phyloP scores from a whole-genome alignment of 1,139 yeast species.

The Blastobotrys arbuscula region DNA sequence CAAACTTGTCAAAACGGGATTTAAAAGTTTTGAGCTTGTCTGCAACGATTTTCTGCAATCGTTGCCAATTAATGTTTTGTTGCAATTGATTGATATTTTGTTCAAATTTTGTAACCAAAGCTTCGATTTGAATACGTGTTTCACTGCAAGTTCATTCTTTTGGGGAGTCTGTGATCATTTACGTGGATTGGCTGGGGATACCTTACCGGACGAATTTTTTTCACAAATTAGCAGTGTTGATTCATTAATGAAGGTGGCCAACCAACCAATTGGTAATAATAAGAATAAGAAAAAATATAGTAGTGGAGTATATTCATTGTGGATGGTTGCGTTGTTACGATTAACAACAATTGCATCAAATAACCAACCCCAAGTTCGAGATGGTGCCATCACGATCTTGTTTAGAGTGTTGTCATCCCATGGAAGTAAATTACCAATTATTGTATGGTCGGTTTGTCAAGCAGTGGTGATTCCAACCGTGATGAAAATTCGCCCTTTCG shows the following conservation, averaged over 20 bases:
- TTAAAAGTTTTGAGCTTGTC: slow-evolving; percentile 73
- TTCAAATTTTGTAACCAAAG: slow-evolving; percentile 65
- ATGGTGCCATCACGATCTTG: slow-evolving; percentile 84
- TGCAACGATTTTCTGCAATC: slow-evolving; percentile 76
- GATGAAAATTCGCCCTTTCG: slow-evolving; percentile 24
- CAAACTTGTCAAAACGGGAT: slow-evolving; percentile 52
- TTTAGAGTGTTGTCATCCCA: slow-evolving; percentile 80
- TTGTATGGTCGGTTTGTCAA: slow-evolving; percentile 36
- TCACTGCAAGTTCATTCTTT: slow-evolving; percentile 83
- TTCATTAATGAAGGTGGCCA: slow-evolving; percentile 5
- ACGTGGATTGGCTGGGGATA: slow-evolving; percentile 28
- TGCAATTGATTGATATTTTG: slow-evolving; percentile 62
- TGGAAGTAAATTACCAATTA: slow-evolving; percentile 46
- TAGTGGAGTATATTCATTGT: slow-evolving; percentile 37
- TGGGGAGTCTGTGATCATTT: slow-evolving; percentile 85
- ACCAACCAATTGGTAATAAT: neutral
- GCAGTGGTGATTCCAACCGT: slow-evolving; percentile 34
- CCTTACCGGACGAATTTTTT: neutral
- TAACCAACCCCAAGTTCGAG: slow-evolving; percentile 70
- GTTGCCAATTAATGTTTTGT: slow-evolving; percentile 57
- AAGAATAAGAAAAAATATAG: slow-evolving; percentile 2
- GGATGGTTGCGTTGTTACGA: slow-evolving; percentile 59
- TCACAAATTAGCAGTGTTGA: neutral
- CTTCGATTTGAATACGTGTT: slow-evolving; percentile 75
- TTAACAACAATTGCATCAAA: slow-evolving; percentile 56